Evolutionary conservation across 345 rosid species (phyloP).

Genomic region (Hirschfeldia incana): DNA sequence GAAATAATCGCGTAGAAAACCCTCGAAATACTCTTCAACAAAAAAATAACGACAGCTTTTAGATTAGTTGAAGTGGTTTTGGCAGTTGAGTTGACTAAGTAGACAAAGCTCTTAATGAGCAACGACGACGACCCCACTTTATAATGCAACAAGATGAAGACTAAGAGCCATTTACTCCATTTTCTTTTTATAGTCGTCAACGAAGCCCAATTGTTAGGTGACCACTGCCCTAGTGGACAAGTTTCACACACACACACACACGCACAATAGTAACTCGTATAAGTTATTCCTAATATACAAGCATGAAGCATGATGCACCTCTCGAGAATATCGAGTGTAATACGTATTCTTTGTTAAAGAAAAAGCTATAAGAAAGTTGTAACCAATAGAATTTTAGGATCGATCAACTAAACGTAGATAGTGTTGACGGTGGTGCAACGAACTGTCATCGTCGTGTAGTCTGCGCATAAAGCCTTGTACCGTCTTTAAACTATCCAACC

Average conservation of each 20-base stretch:
- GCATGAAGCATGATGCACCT: not conserved
- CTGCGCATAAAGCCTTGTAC: conserved; percentile 34
- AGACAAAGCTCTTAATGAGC: conserved; percentile 24
- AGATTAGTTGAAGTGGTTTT: conserved; percentile 23
- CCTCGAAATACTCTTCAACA: not conserved
- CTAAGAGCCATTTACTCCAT: conserved; percentile 33
- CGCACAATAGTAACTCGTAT: not conserved
- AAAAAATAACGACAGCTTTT: conserved; percentile 19
- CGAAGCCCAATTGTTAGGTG: conserved; percentile 23
- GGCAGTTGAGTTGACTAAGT: conserved; percentile 35
- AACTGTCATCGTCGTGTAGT: conserved; percentile 36
- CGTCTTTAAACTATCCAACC: conserved; percentile 35
- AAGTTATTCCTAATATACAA: not conserved
- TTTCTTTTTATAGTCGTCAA: conserved; percentile 24
- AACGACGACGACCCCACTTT: conserved; percentile 27
- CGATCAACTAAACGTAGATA: not conserved
- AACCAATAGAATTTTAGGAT: not conserved
- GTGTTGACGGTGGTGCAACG: conserved; percentile 36
- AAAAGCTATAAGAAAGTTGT: not conserved
- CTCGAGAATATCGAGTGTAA: not conserved
- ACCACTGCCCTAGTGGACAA: conserved; percentile 24
- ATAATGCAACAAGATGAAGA: conserved; percentile 31
- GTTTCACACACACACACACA: conserved; percentile 3
- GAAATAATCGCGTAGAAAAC: not conserved
- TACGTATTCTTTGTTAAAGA: not conserved